phyloP scores from a whole-genome alignment of 164 flowering plant genomes.

The Macadamia tetraphylla region DNA sequence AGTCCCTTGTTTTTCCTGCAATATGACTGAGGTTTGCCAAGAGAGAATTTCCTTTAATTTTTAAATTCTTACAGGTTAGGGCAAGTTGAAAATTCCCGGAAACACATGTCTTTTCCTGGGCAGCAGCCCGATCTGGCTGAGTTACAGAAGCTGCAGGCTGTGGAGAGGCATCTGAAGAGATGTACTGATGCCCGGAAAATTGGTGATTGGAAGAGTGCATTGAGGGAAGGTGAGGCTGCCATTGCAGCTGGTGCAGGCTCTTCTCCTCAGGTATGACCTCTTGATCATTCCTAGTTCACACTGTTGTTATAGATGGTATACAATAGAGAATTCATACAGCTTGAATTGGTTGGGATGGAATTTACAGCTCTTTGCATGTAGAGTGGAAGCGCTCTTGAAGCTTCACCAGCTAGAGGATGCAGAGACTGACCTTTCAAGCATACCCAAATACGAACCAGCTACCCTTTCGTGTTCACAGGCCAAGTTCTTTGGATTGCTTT shows the following conservation, averaged over 20 bases:
- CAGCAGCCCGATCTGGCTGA: conserved; percentile 49
- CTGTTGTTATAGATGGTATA: not conserved
- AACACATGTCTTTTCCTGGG: conserved; percentile 48
- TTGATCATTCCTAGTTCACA: not conserved
- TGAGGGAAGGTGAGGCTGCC: conserved; percentile 79
- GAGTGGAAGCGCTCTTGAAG: conserved; percentile 79
- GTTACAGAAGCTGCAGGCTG: conserved; percentile 45
- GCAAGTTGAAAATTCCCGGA: conserved; percentile 60
- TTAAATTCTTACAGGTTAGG: conserved; percentile 53
- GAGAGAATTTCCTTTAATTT: not conserved
- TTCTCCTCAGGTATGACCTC: conserved; percentile 61
- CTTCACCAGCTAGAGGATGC: conserved; percentile 75
- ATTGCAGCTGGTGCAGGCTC: conserved; percentile 74
- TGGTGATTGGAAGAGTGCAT: conserved; percentile 71
- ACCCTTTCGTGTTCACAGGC: conserved; percentile 31
- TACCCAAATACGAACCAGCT: conserved; percentile 37
- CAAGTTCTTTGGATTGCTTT: conserved; percentile 54
- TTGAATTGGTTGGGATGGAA: conserved; percentile 19
- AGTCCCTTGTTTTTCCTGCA: not conserved
- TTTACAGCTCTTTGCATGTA: conserved; percentile 69
- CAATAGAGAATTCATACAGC: conserved; percentile 1
- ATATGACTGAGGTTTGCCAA: not conserved
- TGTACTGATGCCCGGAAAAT: conserved; percentile 58
- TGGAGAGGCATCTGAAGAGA: conserved; percentile 61
- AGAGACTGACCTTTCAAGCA: conserved; percentile 31